Evolutionary conservation across 495 filamentous ascomycete genomes (phyloP).

Genomic region (Pseudomonodictys pantanalensis): DNA sequence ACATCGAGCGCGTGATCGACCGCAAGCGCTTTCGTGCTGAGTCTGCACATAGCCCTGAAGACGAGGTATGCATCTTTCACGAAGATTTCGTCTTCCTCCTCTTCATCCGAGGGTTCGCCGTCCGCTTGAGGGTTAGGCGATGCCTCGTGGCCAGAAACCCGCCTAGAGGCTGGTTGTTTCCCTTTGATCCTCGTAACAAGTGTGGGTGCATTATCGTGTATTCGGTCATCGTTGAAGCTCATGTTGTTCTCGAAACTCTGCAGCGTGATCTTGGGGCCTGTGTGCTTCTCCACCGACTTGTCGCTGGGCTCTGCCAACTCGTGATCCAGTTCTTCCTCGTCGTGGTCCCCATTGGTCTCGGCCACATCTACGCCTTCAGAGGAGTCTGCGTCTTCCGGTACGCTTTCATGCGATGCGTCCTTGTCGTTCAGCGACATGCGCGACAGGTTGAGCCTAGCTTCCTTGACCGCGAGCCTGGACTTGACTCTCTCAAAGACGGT

Average conservation of each 20-base stretch:
- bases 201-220: constrained; percentile 87
- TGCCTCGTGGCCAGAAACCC: constrained; percentile 49
- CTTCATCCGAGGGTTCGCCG: constrained; percentile 62
- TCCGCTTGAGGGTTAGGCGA: constrained; percentile 44
- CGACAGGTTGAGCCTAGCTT: constrained; percentile 57
- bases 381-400: constrained; percentile 37
- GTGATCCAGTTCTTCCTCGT: constrained; percentile 32
- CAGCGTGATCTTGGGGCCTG: constrained; percentile 77
- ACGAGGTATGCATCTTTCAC: constrained; percentile 95
- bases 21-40: constrained; percentile 84
- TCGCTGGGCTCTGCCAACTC: constrained; percentile 52
- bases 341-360: constrained; percentile 35
- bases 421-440: constrained; percentile 41
- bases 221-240: constrained; percentile 84
- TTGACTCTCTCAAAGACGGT: constrained; percentile 96
- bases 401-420: constrained; percentile 38
- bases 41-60: constrained; percentile 94
- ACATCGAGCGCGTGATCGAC: constrained; percentile 91
- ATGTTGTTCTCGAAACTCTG: constrained; percentile 94
- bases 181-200: constrained; percentile 80
- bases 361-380: constrained; percentile 39
- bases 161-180: constrained; percentile 51
- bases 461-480: constrained; percentile 80
- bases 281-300: constrained; percentile 58
- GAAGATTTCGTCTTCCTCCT: constrained; percentile 94